Conservation (phyloP, 208 protist genomes). For the Acanthamoeba triangularis region DNA sequence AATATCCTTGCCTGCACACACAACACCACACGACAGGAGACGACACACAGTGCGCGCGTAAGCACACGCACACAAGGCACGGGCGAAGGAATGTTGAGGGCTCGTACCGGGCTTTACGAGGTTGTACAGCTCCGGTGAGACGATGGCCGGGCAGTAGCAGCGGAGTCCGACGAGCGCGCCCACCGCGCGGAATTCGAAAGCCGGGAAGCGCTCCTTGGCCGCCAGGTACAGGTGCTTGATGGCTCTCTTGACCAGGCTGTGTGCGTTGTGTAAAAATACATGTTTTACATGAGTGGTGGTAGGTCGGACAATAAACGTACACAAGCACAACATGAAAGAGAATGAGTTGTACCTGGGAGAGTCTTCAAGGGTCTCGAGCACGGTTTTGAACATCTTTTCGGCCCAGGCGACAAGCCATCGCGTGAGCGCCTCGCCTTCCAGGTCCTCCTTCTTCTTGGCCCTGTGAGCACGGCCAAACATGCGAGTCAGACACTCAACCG, state of each 20-base stretch:
- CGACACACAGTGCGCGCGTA: background rate
- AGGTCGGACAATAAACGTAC: too few species aligned
- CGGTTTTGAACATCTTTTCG: background rate
- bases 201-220: slow-evolving; percentile 25
- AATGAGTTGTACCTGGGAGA: background rate
- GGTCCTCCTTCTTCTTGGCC: slow-evolving; percentile 60
- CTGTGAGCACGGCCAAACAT: background rate
- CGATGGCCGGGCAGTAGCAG: slow-evolving; percentile 56
- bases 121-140: slow-evolving; percentile 20
- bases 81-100: too few species aligned
- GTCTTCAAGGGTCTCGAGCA: background rate
- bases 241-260: background rate
- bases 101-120: slow-evolving; percentile 9
- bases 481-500: background rate
- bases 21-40: background rate
- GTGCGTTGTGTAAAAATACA: too few species aligned
- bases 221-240: background rate
- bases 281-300: too few species aligned
- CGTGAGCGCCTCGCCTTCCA: background rate
- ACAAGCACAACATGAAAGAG: too few species aligned
- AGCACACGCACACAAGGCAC: background rate
- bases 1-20: background rate
- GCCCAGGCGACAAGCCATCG: background rate
- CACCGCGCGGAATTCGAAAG: slow-evolving; percentile 37
- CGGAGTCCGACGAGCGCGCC: slow-evolving; percentile 40